Evolutionary conservation across 2,329 filamentous ascomycete species (phyloP), one percentile per base, ranked within the genome.

Genomic region (Calonectria pseudoreteaudii): DNA sequence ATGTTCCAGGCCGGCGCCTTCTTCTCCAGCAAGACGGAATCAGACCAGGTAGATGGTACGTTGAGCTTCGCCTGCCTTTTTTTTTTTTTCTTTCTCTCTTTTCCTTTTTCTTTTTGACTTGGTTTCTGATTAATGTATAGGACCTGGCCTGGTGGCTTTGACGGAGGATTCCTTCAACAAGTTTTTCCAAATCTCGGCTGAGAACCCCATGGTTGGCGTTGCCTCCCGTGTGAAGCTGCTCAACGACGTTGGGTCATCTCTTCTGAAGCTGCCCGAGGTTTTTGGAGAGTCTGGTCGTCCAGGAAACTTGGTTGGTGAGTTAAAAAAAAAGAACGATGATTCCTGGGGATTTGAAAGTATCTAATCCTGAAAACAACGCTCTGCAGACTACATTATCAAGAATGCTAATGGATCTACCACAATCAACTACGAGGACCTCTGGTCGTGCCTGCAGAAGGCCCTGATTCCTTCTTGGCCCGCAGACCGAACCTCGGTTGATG

Each of bases 391-490:
- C 68, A 77, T 89, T 10, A 73, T 84, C 6, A 76, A 81, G 30
- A 70, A 80, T n/a, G 67, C 81, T 8, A 76, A 72, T 7, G 74
- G 78, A 1, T 76, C 81, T 10, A 76, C 80, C 1, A 72, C 78
- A 3, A 77, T 87, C 7, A 84, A 88, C 69, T 85, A 85, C 49
- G 78, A 82, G 10, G 70, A 77, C 2, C 82, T 89, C 16, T 88
- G 88, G 88, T 77, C 78, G 6, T 80, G 83, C 2, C 81, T 88
- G 2, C 88, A 90, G 68, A 80, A 73, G 0, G 78, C 87, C 0
- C 81, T 90, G 13, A 85, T 90, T 1, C 88, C 88, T 0, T 82
- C 85, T 0, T 90, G 88, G 88, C 88, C 88, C 1, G 83, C 83
- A 9, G 82, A 88, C 53, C 85, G 88, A 0, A 95, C 94, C 0